Percentiles rank a stretch among this genome's conserved stretches.
phyloP scores from a whole-genome alignment of 106 monocot species.

The Gastrodia elata region DNA sequence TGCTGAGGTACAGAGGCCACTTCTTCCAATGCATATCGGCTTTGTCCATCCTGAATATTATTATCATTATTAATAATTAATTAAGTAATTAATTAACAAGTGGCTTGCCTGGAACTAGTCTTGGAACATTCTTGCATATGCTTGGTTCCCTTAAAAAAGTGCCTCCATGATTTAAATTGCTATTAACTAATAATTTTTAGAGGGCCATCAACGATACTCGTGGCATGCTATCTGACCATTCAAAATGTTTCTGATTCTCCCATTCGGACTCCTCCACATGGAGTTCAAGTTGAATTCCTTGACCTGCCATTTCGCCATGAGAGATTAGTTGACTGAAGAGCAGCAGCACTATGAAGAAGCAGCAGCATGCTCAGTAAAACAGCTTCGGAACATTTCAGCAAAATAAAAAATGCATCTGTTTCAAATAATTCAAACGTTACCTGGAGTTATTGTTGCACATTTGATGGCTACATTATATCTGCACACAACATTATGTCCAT shows the following conservation, averaged over 20 bases:
- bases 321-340: background rate
- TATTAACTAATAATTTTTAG: background rate
- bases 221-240: conserved; percentile 25
- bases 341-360: no score
- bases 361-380: no score
- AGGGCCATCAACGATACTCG: background rate
- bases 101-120: conserved; percentile 52
- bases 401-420: no score
- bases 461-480: conserved; percentile 16
- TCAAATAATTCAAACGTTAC: conserved; percentile 1
- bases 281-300: conserved; percentile 55
- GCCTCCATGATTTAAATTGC: conserved; percentile 14
- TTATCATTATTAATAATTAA: no score
- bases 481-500: background rate
- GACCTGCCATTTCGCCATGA: conserved; percentile 20
- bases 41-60: conserved; percentile 43
- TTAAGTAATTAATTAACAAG: background rate
- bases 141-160: conserved; percentile 68
- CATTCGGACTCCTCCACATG: conserved; percentile 69
- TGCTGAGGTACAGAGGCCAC: conserved; percentile 66
- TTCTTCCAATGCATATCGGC: conserved; percentile 61
- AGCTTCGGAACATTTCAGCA: no score
- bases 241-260: conserved; percentile 60
- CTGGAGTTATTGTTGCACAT: conserved; percentile 10
- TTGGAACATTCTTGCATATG: conserved; percentile 50